Conservation (phyloP, 2,329 filamentous ascomycete species). For the Diaporthe citrichinensis region DNA sequence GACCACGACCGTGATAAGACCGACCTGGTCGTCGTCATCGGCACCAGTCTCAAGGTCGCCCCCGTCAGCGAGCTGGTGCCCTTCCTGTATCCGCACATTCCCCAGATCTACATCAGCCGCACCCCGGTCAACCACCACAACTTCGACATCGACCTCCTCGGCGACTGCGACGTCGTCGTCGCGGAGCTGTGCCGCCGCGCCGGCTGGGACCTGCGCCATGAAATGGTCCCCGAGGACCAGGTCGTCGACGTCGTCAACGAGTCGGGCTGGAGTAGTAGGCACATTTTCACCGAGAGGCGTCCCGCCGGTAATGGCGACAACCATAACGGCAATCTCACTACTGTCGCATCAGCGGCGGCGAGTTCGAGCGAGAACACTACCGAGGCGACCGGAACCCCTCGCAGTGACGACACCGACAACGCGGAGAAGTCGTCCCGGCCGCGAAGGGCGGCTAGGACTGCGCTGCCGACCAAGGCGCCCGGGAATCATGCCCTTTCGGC, state of each 20-base stretch:
- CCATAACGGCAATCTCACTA: not conserved
- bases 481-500: not conserved
- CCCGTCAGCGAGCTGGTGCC: conserved; percentile 94
- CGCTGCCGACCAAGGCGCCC: conserved; percentile 12
- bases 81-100: conserved; percentile 82
- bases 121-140: conserved; percentile 90
- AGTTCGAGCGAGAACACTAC: not conserved
- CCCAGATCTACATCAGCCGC: conserved; percentile 91
- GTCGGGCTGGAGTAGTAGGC: conserved; percentile 61
- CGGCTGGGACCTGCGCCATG: conserved; percentile 84
- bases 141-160: conserved; percentile 96
- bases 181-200: conserved; percentile 86
- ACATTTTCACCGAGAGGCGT: conserved; percentile 54
- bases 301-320: not conserved
- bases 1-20: conserved; percentile 83
- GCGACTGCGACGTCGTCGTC: conserved; percentile 93
- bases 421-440: not conserved
- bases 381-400: not conserved
- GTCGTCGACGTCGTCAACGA: conserved; percentile 68
- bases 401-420: not conserved
- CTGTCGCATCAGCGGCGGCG: not conserved
- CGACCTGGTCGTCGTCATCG: conserved; percentile 95
- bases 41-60: conserved; percentile 94
- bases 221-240: conserved; percentile 83
- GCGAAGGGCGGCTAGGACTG: conserved; percentile 9